A percentile compares a stretch with the other conserved stretches of the same genome.
Conservation (phyloP, 495 filamentous ascomycete genomes). For the Delitschia confertaspora region DNA sequence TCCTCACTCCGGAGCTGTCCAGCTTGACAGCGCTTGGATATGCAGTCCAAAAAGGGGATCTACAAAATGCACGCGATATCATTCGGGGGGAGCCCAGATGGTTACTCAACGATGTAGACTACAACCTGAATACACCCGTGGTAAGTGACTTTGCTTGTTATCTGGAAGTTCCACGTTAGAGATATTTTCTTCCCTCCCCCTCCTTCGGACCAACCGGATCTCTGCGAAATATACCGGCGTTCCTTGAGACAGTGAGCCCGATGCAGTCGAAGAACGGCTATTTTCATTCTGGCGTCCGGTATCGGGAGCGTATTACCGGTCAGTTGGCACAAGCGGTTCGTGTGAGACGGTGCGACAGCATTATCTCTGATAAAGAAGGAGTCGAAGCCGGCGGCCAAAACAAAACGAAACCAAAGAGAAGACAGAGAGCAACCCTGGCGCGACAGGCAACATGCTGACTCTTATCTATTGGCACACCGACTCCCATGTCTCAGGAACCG, state of each 20-base stretch:
- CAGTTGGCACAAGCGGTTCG: constrained; percentile 4
- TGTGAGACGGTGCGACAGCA: constrained; percentile 17
- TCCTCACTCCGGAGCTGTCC: constrained; percentile 39
- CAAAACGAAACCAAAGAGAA: constrained; percentile 7
- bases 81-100: constrained; percentile 56
- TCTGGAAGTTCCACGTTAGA: constrained; percentile 12
- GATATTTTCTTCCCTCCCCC: constrained; percentile 1
- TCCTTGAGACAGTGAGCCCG: neutral
- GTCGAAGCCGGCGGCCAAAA: constrained; percentile 18
- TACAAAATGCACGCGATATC: constrained; percentile 53
- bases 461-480: constrained; percentile 24
- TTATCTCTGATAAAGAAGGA: constrained; percentile 22
- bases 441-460: constrained; percentile 23
- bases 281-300: constrained; percentile 20
- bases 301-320: constrained; percentile 21
- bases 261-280: neutral
- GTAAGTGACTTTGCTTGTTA: constrained; percentile 38
- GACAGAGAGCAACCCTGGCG: constrained; percentile 13
- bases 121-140: constrained; percentile 81
- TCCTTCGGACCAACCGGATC: no score
- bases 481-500: constrained; percentile 6
- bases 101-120: constrained; percentile 71
- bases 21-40: constrained; percentile 69
- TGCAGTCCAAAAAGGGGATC: constrained; percentile 66
- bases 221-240: no score